These are phyloP conservation scores for Pleurotus tuber-regium DNA, from an alignment of 768 basidiomycete species.

Conservation along the genomic window DNA sequence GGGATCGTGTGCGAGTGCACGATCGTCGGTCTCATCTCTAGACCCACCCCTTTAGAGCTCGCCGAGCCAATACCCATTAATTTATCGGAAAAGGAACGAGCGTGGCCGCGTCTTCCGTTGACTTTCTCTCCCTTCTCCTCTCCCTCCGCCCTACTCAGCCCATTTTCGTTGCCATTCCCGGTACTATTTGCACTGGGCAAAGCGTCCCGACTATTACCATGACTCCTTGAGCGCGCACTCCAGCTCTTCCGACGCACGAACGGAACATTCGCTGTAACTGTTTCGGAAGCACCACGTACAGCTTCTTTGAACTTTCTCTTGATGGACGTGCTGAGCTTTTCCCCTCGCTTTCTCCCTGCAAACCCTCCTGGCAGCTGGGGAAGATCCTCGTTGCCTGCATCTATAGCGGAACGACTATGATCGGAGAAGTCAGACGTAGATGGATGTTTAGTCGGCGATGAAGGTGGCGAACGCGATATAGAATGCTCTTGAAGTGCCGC, in stretches of 20 bases:
- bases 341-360: slow-evolving; percentile 2
- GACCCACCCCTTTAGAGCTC: neutral
- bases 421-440: slow-evolving; percentile 22
- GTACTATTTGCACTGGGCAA: too few relatives aligned
- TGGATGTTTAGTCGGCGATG: neutral
- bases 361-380: slow-evolving; percentile 10
- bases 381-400: slow-evolving; percentile 19
- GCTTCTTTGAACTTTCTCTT: slow-evolving; percentile 32
- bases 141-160: too few relatives aligned
- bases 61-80: neutral
- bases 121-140: too few relatives aligned
- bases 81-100: slow-evolving; percentile 1
- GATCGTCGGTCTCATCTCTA: neutral
- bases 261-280: too few relatives aligned
- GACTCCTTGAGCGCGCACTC: too few relatives aligned
- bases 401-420: neutral
- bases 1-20: neutral
- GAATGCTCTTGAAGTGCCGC: neutral
- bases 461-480: neutral
- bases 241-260: too few relatives aligned
- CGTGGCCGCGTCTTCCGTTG: neutral
- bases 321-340: slow-evolving; percentile 28
- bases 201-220: too few relatives aligned
- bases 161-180: too few relatives aligned
- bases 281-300: neutral